Evolutionary conservation across 768 basidiomycete genomes (phyloP).

Genomic region (Erythrobasidium yunnanense): DNA sequence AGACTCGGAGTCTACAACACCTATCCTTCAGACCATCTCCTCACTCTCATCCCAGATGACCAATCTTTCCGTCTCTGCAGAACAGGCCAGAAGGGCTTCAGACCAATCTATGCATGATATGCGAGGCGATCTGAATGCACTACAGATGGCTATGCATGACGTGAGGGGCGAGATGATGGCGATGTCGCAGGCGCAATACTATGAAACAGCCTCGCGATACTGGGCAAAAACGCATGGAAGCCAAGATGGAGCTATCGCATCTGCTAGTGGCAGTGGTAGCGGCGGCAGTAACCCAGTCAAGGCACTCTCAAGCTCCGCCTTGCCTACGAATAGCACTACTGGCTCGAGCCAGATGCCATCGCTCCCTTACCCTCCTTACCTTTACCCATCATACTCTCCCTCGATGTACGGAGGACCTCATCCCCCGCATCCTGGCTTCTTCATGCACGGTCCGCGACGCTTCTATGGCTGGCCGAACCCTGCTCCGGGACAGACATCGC

Average conservation of each 20-base stretch:
- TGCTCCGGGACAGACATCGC: neutral
- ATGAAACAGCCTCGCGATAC: slow-evolving; percentile 1
- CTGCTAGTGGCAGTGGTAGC: neutral
- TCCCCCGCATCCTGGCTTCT: neutral
- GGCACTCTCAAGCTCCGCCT: no score
- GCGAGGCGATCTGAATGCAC: slow-evolving; percentile 1
- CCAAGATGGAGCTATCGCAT: neutral
- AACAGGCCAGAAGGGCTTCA: neutral
- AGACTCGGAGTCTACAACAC: neutral
- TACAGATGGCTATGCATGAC: slow-evolving; percentile 22
- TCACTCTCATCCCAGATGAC: neutral
- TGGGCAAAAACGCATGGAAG: neutral
- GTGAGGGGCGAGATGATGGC: slow-evolving; percentile 19
- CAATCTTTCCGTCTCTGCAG: neutral
- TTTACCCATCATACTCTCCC: neutral
- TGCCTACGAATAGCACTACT: no score
- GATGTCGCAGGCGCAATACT: slow-evolving; percentile 13
- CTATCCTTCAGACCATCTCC: neutral
- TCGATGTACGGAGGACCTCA: neutral
- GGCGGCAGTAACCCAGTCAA: slow-evolving; percentile 2
- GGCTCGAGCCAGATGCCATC: no score
- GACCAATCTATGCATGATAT: neutral
- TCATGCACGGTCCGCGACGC: neutral
- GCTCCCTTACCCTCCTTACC: no score
- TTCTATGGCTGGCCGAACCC: neutral